These are phyloP conservation scores for Mycena galericulata DNA, from an alignment of 768 basidiomycete genomes.

Conservation along the genomic window DNA sequence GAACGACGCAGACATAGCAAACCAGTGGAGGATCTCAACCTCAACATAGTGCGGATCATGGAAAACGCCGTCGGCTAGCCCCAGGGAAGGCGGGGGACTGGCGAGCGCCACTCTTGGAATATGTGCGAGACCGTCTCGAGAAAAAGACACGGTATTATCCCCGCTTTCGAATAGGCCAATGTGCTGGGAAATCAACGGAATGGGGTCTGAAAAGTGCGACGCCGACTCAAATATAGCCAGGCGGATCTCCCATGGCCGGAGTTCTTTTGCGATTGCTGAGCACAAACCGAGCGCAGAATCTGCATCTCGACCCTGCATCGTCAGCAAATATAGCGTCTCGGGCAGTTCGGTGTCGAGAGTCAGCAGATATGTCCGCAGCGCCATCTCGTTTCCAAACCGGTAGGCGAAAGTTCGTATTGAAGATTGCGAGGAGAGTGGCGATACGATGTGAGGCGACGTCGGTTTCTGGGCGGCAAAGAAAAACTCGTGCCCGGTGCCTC, in stretches of 20 bases:
- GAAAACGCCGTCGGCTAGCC: too few relatives aligned
- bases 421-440: not conserved
- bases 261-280: not conserved
- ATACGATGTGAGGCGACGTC: not conserved
- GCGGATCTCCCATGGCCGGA: slow-evolving; percentile 6
- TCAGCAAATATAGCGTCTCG: not conserved
- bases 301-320: slow-evolving; percentile 5
- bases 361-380: not conserved
- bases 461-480: slow-evolving; percentile 18
- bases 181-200: not conserved
- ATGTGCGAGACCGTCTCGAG: not conserved
- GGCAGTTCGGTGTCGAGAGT: not conserved
- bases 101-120: too few relatives aligned
- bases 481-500: slow-evolving; percentile 1
- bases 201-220: not conserved
- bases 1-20: too few relatives aligned
- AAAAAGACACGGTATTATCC: not conserved
- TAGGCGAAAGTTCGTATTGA: not conserved
- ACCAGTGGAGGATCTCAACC: too few relatives aligned
- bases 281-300: slow-evolving; percentile 13
- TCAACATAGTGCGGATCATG: too few relatives aligned
- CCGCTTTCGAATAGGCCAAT: not conserved
- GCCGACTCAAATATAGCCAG: slow-evolving; percentile 10
- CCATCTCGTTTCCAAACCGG: slow-evolving; percentile 11
- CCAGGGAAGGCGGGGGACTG: too few relatives aligned